phyloP scores from a whole-genome alignment of 2,329 filamentous ascomycete genomes.

The Herpotrichia juniperi region DNA sequence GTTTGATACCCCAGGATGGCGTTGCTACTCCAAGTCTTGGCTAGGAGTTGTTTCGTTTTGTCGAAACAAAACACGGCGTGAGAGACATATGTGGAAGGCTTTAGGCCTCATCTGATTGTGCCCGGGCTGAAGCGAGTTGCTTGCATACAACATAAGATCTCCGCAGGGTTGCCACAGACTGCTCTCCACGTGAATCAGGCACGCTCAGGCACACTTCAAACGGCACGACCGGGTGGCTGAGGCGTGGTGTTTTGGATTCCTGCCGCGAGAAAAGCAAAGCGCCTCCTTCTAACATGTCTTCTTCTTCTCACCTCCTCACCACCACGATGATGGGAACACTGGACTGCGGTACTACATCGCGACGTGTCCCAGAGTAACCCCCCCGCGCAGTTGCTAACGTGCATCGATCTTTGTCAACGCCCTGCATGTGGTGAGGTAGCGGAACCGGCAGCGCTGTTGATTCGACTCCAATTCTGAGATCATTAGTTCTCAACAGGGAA shows the following conservation, averaged over 20 bases:
- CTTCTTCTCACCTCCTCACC: not conserved
- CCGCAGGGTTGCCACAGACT: conserved; percentile 13
- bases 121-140: not conserved
- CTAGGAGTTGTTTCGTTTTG: not conserved
- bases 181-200: conserved; percentile 9
- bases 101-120: not conserved
- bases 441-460: not conserved
- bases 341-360: conserved; percentile 10
- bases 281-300: not conserved
- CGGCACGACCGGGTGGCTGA: conserved; percentile 12
- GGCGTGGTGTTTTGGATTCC: conserved; percentile 4
- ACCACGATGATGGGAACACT: not conserved
- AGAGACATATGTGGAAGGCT: not conserved
- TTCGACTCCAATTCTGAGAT: not conserved
- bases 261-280: not conserved
- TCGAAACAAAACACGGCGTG: not conserved
- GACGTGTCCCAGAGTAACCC: conserved; percentile 7
- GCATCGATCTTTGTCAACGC: not conserved
- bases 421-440: not conserved
- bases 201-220: conserved; percentile 13
- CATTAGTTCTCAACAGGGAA: not conserved
- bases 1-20: not conserved
- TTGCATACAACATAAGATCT: conserved; percentile 6
- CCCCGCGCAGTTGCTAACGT: not conserved
- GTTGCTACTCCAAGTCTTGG: not conserved